Conservation (phyloP, 495 filamentous ascomycete genomes). For the Bathelium albidoporum region DNA sequence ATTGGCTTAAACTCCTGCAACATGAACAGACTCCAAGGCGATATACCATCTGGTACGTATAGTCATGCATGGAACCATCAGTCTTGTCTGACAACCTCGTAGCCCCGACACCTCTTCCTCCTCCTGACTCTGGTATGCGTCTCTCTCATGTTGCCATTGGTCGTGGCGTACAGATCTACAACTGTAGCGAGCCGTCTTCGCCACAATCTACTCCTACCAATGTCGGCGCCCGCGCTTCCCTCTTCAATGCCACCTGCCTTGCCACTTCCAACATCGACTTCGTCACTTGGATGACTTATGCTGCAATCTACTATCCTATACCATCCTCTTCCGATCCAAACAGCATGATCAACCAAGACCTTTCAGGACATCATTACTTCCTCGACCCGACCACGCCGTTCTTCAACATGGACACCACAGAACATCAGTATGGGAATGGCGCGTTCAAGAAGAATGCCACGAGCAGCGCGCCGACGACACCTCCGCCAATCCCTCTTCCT, state of each 20-base stretch:
- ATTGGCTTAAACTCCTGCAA: neutral
- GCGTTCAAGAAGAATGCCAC: conserved; percentile 42
- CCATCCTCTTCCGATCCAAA: conserved; percentile 23
- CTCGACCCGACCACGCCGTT: conserved; percentile 54
- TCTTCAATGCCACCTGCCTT: conserved; percentile 81
- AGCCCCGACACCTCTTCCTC: conserved; percentile 40
- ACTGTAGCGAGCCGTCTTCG: conserved; percentile 53
- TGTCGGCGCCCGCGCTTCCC: conserved; percentile 68
- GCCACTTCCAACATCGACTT: conserved; percentile 56
- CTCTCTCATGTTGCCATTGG: conserved; percentile 74
- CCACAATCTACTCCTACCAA: conserved; percentile 45
- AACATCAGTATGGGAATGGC: conserved; percentile 45
- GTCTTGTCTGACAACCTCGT: conserved; percentile 9
- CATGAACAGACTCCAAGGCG: neutral
- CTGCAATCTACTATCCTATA: conserved; percentile 46
- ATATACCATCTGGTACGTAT: conserved; percentile 11
- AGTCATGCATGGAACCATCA: neutral
- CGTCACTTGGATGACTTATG: conserved; percentile 41
- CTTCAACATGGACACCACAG: conserved; percentile 63
- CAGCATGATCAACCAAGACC: conserved; percentile 44
- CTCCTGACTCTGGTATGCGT: conserved; percentile 44
- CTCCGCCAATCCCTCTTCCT: conserved; percentile 36
- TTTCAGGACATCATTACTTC: conserved; percentile 77
- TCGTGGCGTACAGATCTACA: conserved; percentile 88
- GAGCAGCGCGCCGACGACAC: conserved; percentile 47